Evolutionary conservation across 139 green algal species (phyloP), one percentile per base, ranked within the genome.

Genomic region (Medakamo hakoo): DNA sequence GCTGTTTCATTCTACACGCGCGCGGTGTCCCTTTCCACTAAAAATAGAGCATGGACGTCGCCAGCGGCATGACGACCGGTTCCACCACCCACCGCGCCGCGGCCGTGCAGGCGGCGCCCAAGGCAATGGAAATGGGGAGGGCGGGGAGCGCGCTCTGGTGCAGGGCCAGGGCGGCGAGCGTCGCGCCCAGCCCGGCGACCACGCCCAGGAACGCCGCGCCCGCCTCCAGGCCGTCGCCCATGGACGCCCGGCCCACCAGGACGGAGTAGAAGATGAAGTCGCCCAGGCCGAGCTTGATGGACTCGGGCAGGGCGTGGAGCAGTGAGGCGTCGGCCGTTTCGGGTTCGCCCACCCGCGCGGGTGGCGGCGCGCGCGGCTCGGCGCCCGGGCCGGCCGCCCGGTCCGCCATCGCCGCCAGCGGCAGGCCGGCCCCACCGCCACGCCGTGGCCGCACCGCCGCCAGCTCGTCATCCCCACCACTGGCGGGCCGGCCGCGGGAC

Each of bases 251-350:
- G 0, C 85, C 85, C 27, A 93, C 83, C 27, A 96, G 74, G 56
- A 96, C 78, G 40, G 76, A 87, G 52, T 67, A 67, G 73, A 97
- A 97, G 63, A 97, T 96, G 75, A 97, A 96, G 79, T 97, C 90
- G 1, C 90, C 88, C 25, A 97, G 66, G 26, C 90, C 90, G 52
- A 97, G 85, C 77, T 95, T 92, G 62, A 94, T 90, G 20, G 68
- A 67, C 60, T 83, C 79, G 16, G 78, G 76, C 30, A 84, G 68
- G 19, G 67, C 73, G 2, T 62, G 16, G 74, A 60, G 19, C 9
- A 9, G 25, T 9, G 25, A 27, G 9, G 9, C 56, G 19, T 4
- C 5, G 5, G 56, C 25, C 5, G 56, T 30, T 9, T 18, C 5
- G 14, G 25, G 9, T 18, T 60, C 56, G 56, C 56, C 56, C 9